A percentile compares a stretch with the other conserved stretches of the same genome.
phyloP scores from a whole-genome alignment of 495 filamentous ascomycete species.

The Cercophora sp. region DNA sequence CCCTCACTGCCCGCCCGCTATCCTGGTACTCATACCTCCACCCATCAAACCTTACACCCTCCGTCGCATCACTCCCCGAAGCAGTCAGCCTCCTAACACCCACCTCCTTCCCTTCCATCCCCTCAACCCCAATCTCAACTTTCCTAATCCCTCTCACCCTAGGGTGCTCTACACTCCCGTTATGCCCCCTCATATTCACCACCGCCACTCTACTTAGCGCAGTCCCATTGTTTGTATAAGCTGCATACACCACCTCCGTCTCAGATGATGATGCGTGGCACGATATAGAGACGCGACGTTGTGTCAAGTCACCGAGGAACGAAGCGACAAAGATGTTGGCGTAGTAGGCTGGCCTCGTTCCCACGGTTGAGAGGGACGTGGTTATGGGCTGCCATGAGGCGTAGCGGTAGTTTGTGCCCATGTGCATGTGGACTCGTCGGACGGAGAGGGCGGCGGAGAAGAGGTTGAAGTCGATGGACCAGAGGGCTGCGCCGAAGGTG shows the following conservation, averaged over 20 bases:
- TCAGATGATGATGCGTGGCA: no score
- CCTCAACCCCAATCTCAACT: conserved; percentile 29
- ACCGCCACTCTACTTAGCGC: conserved; percentile 48
- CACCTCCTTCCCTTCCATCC: neutral
- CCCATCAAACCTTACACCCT: conserved; percentile 59
- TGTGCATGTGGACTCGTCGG: conserved; percentile 62
- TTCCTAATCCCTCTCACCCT: conserved; percentile 22
- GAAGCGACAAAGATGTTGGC: conserved; percentile 59
- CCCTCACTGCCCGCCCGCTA: no score
- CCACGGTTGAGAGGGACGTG: conserved; percentile 48
- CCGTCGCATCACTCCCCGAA: conserved; percentile 61
- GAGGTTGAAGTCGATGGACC: conserved; percentile 64
- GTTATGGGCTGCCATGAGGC: conserved; percentile 55
- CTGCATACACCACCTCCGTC: conserved; percentile 54
- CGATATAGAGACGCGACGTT: no score
- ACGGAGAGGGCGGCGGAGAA: conserved; percentile 55
- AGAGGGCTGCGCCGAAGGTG: conserved; percentile 67
- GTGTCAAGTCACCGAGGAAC: conserved; percentile 48
- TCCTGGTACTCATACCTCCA: conserved; percentile 62
- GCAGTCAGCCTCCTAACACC: conserved; percentile 49
- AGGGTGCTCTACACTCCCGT: conserved; percentile 43
- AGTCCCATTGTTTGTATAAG: conserved; percentile 41
- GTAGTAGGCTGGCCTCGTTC: conserved; percentile 66
- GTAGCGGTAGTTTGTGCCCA: conserved; percentile 58
- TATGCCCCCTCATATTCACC: conserved; percentile 58